These are phyloP conservation scores for Scopulariopsis brevicaulis DNA, from an alignment of 2,329 filamentous ascomycete species.

Conservation along the genomic window DNA sequence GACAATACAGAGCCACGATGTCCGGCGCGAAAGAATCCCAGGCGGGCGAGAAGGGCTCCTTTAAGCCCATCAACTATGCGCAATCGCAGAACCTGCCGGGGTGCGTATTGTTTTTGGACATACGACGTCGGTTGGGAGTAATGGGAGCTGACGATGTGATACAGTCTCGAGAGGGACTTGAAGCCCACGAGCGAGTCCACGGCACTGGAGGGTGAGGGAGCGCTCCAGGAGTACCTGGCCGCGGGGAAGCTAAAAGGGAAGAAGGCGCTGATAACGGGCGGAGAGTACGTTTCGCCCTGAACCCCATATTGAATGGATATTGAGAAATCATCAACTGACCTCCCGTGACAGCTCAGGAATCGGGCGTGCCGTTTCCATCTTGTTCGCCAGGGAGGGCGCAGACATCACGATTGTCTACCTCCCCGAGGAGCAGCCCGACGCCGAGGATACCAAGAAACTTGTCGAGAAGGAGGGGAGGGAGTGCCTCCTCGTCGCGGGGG, in stretches of 20 bases:
- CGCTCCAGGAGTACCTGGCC: slow-evolving; percentile 25
- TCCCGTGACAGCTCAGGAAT: slow-evolving; percentile 46
- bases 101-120: slow-evolving; percentile 10
- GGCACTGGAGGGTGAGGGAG: slow-evolving; percentile 24
- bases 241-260: slow-evolving; percentile 35
- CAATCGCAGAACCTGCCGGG: slow-evolving; percentile 26
- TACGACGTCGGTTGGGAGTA: neutral
- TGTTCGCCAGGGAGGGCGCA: slow-evolving; percentile 75
- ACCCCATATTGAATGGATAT: neutral
- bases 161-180: slow-evolving; percentile 23
- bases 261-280: slow-evolving; percentile 42
- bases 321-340: neutral
- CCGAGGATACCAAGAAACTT: slow-evolving; percentile 58
- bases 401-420: slow-evolving; percentile 64
- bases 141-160: neutral
- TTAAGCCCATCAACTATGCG: slow-evolving; percentile 19
- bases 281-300: slow-evolving; percentile 29
- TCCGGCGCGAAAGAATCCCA: neutral
- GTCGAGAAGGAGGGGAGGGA: slow-evolving; percentile 58
- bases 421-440: slow-evolving; percentile 65
- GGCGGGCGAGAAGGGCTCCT: slow-evolving; percentile 15
- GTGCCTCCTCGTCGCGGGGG: slow-evolving; percentile 51
- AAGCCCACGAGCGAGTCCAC: slow-evolving; percentile 26
- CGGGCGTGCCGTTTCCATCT: slow-evolving; percentile 60
- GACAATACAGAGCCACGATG: neutral